These are phyloP conservation scores for Sonneratia alba DNA, from an alignment of 345 rosid species.

Conservation along the genomic window DNA sequence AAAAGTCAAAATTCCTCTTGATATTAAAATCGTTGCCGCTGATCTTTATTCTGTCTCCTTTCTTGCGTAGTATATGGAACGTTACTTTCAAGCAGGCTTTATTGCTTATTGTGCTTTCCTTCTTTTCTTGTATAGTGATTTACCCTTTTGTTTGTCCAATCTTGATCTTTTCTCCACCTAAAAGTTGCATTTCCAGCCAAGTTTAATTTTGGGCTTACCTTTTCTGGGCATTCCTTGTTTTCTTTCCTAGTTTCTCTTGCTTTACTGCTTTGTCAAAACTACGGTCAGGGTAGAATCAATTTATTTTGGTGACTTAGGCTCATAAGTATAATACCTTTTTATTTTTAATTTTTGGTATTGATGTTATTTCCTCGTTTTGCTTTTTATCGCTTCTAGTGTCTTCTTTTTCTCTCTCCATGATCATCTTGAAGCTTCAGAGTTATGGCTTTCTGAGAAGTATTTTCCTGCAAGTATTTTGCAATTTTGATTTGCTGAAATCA, in stretches of 20 bases:
- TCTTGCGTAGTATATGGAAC: no score
- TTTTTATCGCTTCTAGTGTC: neutral
- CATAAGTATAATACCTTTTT: neutral
- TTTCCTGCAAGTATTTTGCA: no score
- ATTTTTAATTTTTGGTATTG: neutral
- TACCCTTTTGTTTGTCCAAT: no score
- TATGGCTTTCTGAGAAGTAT: no score
- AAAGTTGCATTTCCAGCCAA: neutral
- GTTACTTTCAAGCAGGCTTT: neutral
- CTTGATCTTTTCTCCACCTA: neutral
- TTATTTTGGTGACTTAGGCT: neutral
- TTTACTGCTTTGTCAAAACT: neutral
- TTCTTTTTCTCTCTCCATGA: neutral
- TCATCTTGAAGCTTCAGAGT: no score
- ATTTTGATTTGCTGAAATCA: neutral
- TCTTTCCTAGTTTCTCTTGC: neutral
- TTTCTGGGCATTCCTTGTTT: neutral
- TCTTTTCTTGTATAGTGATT: neutral
- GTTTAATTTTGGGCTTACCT: neutral
- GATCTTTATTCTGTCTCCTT: neutral
- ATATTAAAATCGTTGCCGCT: neutral
- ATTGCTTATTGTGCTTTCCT: neutral
- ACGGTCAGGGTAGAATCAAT: neutral
- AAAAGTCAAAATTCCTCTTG: neutral
- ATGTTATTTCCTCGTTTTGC: neutral